These are phyloP conservation scores for Stylonectria norvegica DNA, from an alignment of 2,329 filamentous ascomycete species.

Conservation along the genomic window DNA sequence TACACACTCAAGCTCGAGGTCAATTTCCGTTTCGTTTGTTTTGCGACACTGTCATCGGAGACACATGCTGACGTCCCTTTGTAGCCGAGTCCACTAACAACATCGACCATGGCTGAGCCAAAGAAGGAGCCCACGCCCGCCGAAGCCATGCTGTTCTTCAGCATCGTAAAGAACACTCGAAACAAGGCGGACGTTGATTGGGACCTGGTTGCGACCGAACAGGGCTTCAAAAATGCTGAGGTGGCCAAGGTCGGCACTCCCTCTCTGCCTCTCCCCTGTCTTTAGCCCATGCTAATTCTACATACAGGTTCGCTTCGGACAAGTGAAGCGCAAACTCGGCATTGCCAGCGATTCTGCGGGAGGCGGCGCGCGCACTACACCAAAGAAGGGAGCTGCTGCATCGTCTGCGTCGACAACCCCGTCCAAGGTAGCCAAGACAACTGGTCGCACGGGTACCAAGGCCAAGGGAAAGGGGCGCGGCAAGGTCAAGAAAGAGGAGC, in stretches of 20 bases:
- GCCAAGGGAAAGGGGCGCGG: slow-evolving; percentile 18
- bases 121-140: slow-evolving; percentile 37
- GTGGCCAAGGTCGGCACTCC: slow-evolving; percentile 40
- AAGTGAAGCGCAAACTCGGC: slow-evolving; percentile 47
- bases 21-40: too few species aligned
- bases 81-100: too few species aligned
- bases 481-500: slow-evolving; percentile 25
- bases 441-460: slow-evolving; percentile 21
- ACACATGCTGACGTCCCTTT: too few species aligned
- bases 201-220: slow-evolving; percentile 41
- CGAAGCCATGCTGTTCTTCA: slow-evolving; percentile 44
- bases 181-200: slow-evolving; percentile 48
- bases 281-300: slow-evolving; percentile 2
- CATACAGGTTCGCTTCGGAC: slow-evolving; percentile 44
- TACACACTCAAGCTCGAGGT: too few species aligned
- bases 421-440: slow-evolving; percentile 31
- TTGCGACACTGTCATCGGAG: too few species aligned
- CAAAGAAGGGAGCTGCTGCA: slow-evolving; percentile 21
- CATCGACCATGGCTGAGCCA: slow-evolving; percentile 29
- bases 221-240: slow-evolving; percentile 43
- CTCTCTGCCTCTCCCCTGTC: not conserved
- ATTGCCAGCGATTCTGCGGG: slow-evolving; percentile 29
- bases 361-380: slow-evolving; percentile 6
- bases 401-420: slow-evolving; percentile 12
- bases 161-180: slow-evolving; percentile 42